Conservation (phyloP, 768 basidiomycete species). For the Collybiopsis luxurians region DNA sequence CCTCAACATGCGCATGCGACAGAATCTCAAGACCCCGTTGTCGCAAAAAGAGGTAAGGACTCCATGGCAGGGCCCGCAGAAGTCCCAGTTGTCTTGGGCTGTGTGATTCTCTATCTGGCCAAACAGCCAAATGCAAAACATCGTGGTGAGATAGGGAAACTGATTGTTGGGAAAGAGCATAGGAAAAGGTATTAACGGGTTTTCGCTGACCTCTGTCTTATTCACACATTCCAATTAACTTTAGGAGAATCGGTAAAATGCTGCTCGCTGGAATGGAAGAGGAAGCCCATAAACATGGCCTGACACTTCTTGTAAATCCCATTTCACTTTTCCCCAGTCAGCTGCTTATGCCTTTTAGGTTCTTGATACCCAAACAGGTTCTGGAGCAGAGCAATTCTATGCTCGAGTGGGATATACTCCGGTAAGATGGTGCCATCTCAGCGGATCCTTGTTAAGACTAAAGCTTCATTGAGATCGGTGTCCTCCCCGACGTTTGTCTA, state of each 20-base stretch:
- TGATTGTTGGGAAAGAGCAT: background rate
- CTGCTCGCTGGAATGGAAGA: background rate
- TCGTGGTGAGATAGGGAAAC: conserved; percentile 1
- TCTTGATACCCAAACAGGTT: background rate
- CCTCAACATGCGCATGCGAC: too few species aligned
- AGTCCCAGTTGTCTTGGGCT: background rate
- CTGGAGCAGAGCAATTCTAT: background rate
- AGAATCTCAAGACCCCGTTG: too few species aligned
- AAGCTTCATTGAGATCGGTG: background rate
- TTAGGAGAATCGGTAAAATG: background rate
- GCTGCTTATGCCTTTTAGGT: background rate
- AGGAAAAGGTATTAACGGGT: background rate
- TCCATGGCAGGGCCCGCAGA: background rate
- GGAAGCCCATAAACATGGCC: background rate
- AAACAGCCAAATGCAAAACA: background rate
- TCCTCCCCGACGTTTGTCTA: background rate
- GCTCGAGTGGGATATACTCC: background rate
- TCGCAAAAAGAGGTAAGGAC: too few species aligned
- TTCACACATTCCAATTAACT: background rate
- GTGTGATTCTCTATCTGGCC: conserved; percentile 1
- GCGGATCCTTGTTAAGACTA: background rate
- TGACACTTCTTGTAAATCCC: background rate
- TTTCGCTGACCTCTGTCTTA: background rate
- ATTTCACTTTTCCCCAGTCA: background rate
- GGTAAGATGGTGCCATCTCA: background rate